These are phyloP conservation scores for Triadica sebifera DNA, from an alignment of 345 rosid species.

Conservation along the genomic window DNA sequence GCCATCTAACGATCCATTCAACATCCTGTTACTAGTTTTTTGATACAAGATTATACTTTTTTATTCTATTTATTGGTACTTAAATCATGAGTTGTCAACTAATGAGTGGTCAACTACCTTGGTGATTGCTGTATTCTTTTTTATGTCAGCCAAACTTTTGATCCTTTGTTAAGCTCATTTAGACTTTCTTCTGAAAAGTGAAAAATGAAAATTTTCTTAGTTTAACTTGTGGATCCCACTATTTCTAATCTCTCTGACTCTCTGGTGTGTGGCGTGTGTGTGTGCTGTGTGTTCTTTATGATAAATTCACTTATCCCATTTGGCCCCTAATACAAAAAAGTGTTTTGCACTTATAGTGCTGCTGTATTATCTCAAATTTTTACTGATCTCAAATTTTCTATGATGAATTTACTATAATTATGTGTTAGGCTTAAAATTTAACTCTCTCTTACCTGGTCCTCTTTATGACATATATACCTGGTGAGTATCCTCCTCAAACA, in stretches of 20 bases:
- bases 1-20: background rate
- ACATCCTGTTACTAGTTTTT: background rate
- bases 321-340: background rate
- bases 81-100: background rate
- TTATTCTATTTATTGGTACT: background rate
- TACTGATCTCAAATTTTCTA: background rate
- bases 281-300: too few relatives aligned
- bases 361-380: background rate
- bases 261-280: too few relatives aligned
- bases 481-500: background rate
- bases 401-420: background rate
- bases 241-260: too few relatives aligned
- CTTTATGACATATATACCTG: background rate
- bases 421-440: background rate
- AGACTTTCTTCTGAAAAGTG: background rate
- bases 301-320: too few relatives aligned
- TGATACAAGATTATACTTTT: background rate
- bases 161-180: background rate
- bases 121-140: background rate
- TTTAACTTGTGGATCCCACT: too few relatives aligned
- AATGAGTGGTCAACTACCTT: background rate
- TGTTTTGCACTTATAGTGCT: background rate
- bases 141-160: background rate
- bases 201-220: background rate
- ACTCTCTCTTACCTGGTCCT: too few relatives aligned